phyloP scores from a whole-genome alignment of 768 basidiomycete species.

The Cubamyces lactineus region DNA sequence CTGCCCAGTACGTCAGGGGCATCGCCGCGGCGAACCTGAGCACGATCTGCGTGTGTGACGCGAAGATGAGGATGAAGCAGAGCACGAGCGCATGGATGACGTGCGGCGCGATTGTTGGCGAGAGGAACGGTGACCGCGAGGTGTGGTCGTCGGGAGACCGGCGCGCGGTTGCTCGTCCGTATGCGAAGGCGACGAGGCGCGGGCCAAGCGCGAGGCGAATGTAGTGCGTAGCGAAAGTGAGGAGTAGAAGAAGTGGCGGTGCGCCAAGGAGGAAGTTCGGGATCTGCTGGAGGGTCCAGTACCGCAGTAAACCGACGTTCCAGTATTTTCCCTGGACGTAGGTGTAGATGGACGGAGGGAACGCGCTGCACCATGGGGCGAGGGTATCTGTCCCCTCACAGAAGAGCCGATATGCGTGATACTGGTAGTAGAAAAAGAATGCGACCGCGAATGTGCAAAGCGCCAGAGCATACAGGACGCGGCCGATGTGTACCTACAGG shows the following conservation, averaged over 20 bases:
- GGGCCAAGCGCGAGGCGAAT: conserved; percentile 19
- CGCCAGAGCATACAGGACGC: conserved; percentile 41
- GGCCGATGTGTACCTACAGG: conserved; percentile 39
- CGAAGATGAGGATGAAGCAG: conserved; percentile 67
- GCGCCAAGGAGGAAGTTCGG: conserved; percentile 86
- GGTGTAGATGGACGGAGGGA: conserved; percentile 74
- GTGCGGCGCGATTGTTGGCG: conserved; percentile 61
- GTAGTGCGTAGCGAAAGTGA: conserved; percentile 39
- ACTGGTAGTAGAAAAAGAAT: conserved; percentile 78
- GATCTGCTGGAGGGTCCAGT: conserved; percentile 82
- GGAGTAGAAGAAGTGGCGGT: conserved; percentile 64
- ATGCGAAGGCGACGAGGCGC: conserved; percentile 7
- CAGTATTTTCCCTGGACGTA: conserved; percentile 87
- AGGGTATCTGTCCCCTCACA: conserved; percentile 44
- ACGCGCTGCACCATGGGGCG: conserved; percentile 63
- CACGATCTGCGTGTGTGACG: conserved; percentile 86
- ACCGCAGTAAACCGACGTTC: conserved; percentile 82
- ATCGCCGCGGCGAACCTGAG: conserved; percentile 76
- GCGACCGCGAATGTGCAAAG: conserved; percentile 52
- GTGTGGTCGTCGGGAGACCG: neutral
- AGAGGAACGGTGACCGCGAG: conserved; percentile 38
- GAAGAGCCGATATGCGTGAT: conserved; percentile 64
- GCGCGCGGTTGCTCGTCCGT: neutral
- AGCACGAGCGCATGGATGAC: conserved; percentile 72
- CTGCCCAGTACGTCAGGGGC: conserved; percentile 86